Conservation (phyloP, 2,329 filamentous ascomycete genomes). For the Macrophomina tecta region DNA sequence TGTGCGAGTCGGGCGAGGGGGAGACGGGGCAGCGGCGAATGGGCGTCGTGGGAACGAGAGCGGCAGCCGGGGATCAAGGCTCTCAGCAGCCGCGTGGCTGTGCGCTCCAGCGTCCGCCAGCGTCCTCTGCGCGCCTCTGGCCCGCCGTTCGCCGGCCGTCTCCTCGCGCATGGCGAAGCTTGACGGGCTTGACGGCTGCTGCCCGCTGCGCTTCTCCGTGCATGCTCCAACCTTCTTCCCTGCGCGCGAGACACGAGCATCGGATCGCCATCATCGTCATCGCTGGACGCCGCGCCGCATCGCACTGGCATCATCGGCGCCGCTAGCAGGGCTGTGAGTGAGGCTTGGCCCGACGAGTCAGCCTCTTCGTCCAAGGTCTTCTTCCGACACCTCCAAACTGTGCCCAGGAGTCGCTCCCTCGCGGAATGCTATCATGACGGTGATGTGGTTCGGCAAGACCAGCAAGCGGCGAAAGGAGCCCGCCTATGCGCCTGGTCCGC, state of each 20-base stretch:
- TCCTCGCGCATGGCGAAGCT: conserved; percentile 4
- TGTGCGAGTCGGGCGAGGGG: conserved; percentile 12
- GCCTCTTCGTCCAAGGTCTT: neutral
- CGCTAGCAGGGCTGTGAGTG: conserved; percentile 23
- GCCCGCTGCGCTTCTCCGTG: neutral
- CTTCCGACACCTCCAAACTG: neutral
- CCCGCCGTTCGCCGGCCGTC: neutral
- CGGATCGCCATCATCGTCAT: conserved; percentile 19
- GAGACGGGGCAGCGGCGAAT: conserved; percentile 2
- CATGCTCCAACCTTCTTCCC: neutral
- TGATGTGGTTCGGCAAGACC: conserved; percentile 18
- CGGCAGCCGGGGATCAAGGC: conserved; percentile 4
- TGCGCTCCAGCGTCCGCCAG: neutral
- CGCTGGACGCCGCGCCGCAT: conserved; percentile 11
- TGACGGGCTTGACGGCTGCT: neutral
- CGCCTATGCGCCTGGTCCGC: conserved; percentile 17
- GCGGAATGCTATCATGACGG: conserved; percentile 13
- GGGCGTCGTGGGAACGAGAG: neutral
- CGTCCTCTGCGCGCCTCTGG: neutral
- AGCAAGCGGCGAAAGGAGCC: conserved; percentile 25
- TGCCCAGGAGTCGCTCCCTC: neutral
- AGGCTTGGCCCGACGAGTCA: conserved; percentile 24
- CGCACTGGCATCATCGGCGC: conserved; percentile 15
- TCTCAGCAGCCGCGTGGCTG: conserved; percentile 2
- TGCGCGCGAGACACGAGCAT: neutral